Percentiles rank a stretch among this genome's conserved stretches.
Evolutionary conservation across 2,329 filamentous ascomycete species (phyloP).

Genomic region (Xylaria sp.): DNA sequence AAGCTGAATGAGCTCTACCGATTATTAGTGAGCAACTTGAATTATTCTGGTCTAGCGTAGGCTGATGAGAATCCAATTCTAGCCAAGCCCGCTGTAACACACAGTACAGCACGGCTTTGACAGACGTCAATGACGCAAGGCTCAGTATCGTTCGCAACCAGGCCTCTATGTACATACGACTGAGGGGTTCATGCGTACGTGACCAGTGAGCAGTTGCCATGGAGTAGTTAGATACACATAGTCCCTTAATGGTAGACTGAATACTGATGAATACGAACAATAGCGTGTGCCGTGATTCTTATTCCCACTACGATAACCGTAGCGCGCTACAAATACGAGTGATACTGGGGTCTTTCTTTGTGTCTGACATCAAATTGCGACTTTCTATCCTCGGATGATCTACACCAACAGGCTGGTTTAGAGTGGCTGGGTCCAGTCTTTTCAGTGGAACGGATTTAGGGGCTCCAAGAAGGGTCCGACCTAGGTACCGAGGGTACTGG

Average conservation of each 20-base stretch:
- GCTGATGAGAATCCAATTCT: constrained; percentile 20
- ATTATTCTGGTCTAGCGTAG: constrained; percentile 11
- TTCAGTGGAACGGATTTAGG: constrained; percentile 19
- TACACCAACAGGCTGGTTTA: constrained; percentile 10
- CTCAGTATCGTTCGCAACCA: neutral
- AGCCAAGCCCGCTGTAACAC: neutral
- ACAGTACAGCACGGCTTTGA: neutral
- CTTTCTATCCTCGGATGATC: constrained; percentile 22
- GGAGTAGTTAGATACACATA: neutral
- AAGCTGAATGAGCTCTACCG: constrained; percentile 23
- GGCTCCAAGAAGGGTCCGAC: neutral
- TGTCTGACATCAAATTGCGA: constrained; percentile 30
- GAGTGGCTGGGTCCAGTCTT: constrained; percentile 5
- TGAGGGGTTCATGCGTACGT: neutral
- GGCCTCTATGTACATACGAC: neutral
- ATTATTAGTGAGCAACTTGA: constrained; percentile 4
- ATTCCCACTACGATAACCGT: constrained; percentile 17
- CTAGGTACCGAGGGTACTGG: too few relatives aligned
- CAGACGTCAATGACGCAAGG: neutral
- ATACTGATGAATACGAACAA: constrained; percentile 22
- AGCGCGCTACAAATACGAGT: constrained; percentile 26
- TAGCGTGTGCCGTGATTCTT: neutral
- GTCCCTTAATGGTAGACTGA: constrained; percentile 11
- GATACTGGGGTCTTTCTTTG: constrained; percentile 17
- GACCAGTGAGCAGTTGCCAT: neutral